Evolutionary conservation across 2,329 filamentous ascomycete species (phyloP), one percentile per base, ranked within the genome.

Genomic region (Cyanodermella asteris): DNA sequence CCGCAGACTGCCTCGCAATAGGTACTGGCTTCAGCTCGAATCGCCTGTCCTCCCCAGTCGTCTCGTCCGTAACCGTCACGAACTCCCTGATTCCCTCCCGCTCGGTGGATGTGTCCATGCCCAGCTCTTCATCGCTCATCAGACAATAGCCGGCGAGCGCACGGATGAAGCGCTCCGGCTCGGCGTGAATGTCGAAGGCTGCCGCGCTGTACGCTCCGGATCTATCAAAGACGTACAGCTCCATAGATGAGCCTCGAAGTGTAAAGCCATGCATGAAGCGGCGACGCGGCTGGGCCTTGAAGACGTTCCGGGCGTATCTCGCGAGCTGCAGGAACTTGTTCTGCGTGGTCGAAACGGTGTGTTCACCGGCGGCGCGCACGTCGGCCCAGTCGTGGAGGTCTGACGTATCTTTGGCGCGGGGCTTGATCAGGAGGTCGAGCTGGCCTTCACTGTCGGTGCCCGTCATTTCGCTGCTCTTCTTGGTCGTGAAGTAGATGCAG

Each of bases 141-240:
- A 45, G 31, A n/a, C 30, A 22, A 33, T 47, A 47, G 13, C 40
- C 34, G 16, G 33, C 25, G 26, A 45, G 31, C 20, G 38, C 29
- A 25, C 29, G 32, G 22, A 46, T 30, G 24, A 46, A 46, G 21
- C 27, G 34, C 28, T 41, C 31, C 9, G 37, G 36, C 24, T 46
- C 28, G 27, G 40, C 30, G 25, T 40, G 30, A 19, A 48, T 38
- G 33, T 49, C 34, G 29, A 47, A 42, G 23, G 33, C 31, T 16
- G 31, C 32, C 16, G 33, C 38, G 34, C 36, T 44, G 23, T 44
- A 49, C 7, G 27, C 25, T 10, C 42, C 40, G 23, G 39, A 48
- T 30, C 41, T 37, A 28, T 47, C 38, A 26, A 45, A 46, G n/a
- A 46, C 33, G 39, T 35, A 49, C 11, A 37, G 31, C 28, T 41